Percentiles rank a stretch among this genome's conserved stretches.
These are phyloP conservation scores for Mycena venus DNA, from an alignment of 768 basidiomycete species.

Conservation along the genomic window DNA sequence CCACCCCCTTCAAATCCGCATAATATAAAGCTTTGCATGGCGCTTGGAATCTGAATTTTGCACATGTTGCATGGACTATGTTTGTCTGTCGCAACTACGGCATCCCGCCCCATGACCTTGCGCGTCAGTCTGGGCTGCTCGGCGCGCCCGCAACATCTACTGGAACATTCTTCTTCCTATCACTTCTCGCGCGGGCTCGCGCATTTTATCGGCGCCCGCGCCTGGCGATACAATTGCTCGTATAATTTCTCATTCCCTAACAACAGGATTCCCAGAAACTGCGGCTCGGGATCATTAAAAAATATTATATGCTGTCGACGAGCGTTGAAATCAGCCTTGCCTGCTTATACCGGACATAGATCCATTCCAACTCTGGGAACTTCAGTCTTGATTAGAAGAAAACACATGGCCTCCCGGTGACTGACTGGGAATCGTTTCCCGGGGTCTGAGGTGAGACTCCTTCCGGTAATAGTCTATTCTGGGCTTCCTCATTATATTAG, in stretches of 20 bases:
- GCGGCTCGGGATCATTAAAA: not conserved
- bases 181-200: not conserved
- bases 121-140: no score
- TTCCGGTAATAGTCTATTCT: conserved; percentile 5
- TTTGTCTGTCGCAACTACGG: not conserved
- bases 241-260: no score
- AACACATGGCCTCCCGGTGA: not conserved
- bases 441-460: not conserved
- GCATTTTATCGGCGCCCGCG: no score
- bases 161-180: not conserved
- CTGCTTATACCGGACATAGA: no score
- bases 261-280: not conserved
- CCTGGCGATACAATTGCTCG: no score
- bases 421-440: not conserved
- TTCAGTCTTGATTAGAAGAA: not conserved
- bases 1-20: not conserved
- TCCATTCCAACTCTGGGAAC: not conserved
- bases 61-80: not conserved
- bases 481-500: not conserved
- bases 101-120: not conserved
- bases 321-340: no score
- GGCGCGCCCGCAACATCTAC: no score
- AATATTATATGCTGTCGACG: no score
- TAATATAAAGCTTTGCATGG: no score
- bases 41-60: not conserved